Percentiles rank a stretch among this genome's conserved stretches.
phyloP scores from a whole-genome alignment of 1,284 basidiomycete species.

The Grifola frondosa region DNA sequence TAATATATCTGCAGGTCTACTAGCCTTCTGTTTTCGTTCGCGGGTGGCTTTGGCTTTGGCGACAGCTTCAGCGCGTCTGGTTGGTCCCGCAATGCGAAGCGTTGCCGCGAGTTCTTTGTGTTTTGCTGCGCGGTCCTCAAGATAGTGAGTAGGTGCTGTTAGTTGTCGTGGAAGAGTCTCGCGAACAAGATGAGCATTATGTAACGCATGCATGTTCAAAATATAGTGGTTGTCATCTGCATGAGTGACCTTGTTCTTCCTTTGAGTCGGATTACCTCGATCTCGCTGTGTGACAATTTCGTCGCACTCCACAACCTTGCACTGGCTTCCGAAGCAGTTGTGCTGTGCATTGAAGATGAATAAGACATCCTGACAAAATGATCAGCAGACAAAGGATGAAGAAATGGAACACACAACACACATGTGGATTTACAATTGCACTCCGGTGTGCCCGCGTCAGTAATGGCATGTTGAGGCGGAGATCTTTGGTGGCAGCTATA shows the following conservation, averaged over 20 bases:
- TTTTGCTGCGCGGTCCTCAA: conserved; percentile 3
- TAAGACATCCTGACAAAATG: conserved; percentile 9
- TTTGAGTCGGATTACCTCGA: neutral
- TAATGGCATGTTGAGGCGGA: conserved; percentile 12
- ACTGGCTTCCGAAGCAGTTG: conserved; percentile 13
- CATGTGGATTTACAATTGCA: conserved; percentile 7
- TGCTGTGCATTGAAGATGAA: conserved; percentile 26
- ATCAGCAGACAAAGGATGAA: neutral
- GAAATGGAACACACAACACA: conserved; percentile 8
- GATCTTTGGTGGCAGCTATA: conserved; percentile 1
- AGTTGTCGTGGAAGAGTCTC: conserved; percentile 11
- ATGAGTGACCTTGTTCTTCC: conserved; percentile 7
- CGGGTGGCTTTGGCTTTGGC: conserved; percentile 10
- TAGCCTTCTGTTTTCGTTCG: conserved; percentile 4
- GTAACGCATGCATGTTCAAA: conserved; percentile 24
- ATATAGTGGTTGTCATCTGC: conserved; percentile 10
- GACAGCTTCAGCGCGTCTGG: conserved; percentile 7
- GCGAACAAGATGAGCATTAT: conserved; percentile 22
- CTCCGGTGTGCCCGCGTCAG: neutral
- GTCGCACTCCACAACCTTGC: conserved; percentile 1
- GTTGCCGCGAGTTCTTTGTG: conserved; percentile 9
- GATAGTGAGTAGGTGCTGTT: conserved; percentile 8
- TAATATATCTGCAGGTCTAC: too few species aligned
- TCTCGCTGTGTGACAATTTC: conserved; percentile 9
- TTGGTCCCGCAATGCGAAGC: conserved; percentile 8